A percentile compares a stretch with the other conserved stretches of the same genome.
These are phyloP conservation scores for Gilbertella persicaria DNA, from an alignment of 371 early-diverging fungal genomes.

Conservation along the genomic window DNA sequence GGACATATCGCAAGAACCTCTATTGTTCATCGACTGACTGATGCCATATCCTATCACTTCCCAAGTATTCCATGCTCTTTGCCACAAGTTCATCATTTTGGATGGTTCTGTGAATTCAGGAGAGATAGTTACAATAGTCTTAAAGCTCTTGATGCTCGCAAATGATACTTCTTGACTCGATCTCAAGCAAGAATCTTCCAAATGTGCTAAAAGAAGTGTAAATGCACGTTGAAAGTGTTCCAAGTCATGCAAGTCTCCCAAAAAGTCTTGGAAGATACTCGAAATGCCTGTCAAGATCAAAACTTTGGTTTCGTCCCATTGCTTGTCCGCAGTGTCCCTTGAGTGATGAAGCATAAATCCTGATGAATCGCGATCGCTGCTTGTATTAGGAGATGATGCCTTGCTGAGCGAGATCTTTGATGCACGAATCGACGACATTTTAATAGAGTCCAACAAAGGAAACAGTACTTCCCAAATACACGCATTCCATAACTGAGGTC, in stretches of 20 bases:
- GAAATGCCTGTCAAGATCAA: slow-evolving; percentile 79
- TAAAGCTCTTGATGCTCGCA: slow-evolving; percentile 72
- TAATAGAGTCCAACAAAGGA: slow-evolving; percentile 84
- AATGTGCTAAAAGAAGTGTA: slow-evolving; percentile 69
- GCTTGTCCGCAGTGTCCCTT: slow-evolving; percentile 77
- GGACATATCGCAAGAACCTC: no score
- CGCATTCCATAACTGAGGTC: slow-evolving; percentile 75
- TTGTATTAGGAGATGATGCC: slow-evolving; percentile 17
- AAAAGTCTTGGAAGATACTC: slow-evolving; percentile 69
- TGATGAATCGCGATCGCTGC: slow-evolving; percentile 39
- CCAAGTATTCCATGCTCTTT: slow-evolving; percentile 80
- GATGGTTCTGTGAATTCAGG: slow-evolving; percentile 39
- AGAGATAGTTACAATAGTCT: slow-evolving; percentile 53
- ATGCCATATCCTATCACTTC: slow-evolving; percentile 72
- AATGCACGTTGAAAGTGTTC: slow-evolving; percentile 67
- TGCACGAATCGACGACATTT: slow-evolving; percentile 55
- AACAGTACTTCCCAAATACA: slow-evolving; percentile 89
- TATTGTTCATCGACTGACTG: slow-evolving; percentile 13
- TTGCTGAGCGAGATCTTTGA: slow-evolving; percentile 26
- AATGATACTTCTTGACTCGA: slow-evolving; percentile 78
- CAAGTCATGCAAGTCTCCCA: slow-evolving; percentile 58
- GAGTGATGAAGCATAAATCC: slow-evolving; percentile 66
- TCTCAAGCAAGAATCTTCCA: slow-evolving; percentile 70
- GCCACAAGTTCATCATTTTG: slow-evolving; percentile 57
- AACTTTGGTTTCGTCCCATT: slow-evolving; percentile 97